Evolutionary conservation across 176 grass and related monocot genomes (phyloP), one percentile per base, ranked within the genome.

Genomic region (Puya raimondii): DNA sequence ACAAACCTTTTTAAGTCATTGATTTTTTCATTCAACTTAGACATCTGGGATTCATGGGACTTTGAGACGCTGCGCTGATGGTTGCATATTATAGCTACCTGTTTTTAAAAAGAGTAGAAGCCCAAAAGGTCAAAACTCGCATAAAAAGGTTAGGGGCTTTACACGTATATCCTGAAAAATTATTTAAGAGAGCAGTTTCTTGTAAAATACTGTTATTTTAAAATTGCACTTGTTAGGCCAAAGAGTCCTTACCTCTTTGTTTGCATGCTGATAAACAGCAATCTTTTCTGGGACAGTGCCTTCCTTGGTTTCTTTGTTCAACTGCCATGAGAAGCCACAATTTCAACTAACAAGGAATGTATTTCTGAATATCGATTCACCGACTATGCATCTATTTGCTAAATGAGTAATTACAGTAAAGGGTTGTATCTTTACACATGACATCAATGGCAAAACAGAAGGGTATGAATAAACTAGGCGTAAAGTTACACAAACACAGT

Each of bases 1-100:
- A 42, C 73, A 21, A 73, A 99, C 95, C 87, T 88, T n/a, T n/a
- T 86, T 56, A 99, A 78, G 48, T 91, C 90, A 61, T 91, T 82
- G 77, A 99, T 91, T 70, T 94, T 99, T 64, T 94, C 95, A 53
- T 90, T 99, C 82, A 99, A 16, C 81, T 29, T 87, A 63, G 70
- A 84, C 82, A 99, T 99, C 82, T 99, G 95, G 57, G 80, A 70
- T 16, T 99, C 95, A 70, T 99, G 95, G 47, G 95, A 82, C 82
- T 99, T 99, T 26, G 95, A 94, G 80, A 99, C 95, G 21, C 74
- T 81, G 61, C 95, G 90, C 66, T 99, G 95, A 87, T 99, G 95
- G 72, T 99, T 99, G 75, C 95, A 99, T 71, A 99, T 93, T 61
- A 93, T 93, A 11, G 95, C 95, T 74, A 99, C 95, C 95, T 99